Base-by-base conservation (phyloP, 129 eudicot species). In the Chrysanthemum makinoi region DNA sequence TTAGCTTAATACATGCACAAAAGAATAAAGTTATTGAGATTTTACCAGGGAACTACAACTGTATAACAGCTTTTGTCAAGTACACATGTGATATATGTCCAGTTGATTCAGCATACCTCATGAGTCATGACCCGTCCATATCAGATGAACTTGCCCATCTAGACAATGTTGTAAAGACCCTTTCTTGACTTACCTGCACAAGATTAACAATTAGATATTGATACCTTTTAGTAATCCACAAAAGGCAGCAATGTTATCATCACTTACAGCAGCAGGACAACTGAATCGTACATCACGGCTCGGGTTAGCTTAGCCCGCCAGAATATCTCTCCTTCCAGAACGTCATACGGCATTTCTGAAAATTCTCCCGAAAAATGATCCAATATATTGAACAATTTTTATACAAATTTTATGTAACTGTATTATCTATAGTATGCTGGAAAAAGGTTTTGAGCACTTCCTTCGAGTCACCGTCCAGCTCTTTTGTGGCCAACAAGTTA, bases 51-150 rank as follows among this genome's bases (percentile, higher is more conserved):
- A 39, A 39, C 43, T 39, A 39, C 46, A 7, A 39, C 46, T 39
- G 46, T 6, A 39, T 39, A 39, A 39, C 46, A 39, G 10, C 43
- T 39, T 33, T 2, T 39, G 46, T 6, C 46, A 39, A 39, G 46
- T 7, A 39, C 46, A 39, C n/a, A n/a, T 24, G 67, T 5, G 74
- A 20, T 66, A 16, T 62, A 62, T 62, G 52, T 56, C 52, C 68
- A 66, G 65, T 47, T 4, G 80, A 76, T 59, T 53, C 49, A 54
- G 72, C 80, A 67, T 11, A 87, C 96, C 96, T 89, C 76, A 83
- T n/a, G n/a, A n/a, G n/a, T n/a, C n/a, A n/a, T 54, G 91, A 89
- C 92, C 83, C 74, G 77, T 86, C 89, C 76, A 86, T 73, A 89
- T 89, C 44, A 87, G 92, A 83, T 89, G 80, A 71, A 83, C 89